phyloP scores from a whole-genome alignment of 2,329 filamentous ascomycete genomes.

The Talaromyces verruculosus region DNA sequence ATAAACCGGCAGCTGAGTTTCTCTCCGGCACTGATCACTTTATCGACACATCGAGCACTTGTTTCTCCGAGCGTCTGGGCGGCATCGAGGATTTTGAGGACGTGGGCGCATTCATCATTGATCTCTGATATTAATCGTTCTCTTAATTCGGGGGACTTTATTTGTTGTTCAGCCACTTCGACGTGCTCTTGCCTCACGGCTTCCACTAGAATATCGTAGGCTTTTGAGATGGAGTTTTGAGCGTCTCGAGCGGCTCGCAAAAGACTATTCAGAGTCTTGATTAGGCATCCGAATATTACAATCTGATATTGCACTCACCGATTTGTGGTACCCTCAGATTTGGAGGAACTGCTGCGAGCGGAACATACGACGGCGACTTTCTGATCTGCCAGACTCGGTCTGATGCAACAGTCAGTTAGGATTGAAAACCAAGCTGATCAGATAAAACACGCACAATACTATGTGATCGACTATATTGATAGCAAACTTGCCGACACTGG shows the following conservation, averaged over 20 bases:
- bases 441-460: slow-evolving; percentile 42
- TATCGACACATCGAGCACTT: slow-evolving; percentile 75
- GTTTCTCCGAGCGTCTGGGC: slow-evolving; percentile 66
- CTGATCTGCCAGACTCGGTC: slow-evolving; percentile 63
- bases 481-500: slow-evolving; percentile 91
- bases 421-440: not conserved
- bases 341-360: slow-evolving; percentile 89
- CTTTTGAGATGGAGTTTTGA: slow-evolving; percentile 48
- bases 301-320: slow-evolving; percentile 59
- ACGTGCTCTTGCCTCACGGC: slow-evolving; percentile 83
- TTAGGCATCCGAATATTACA: not conserved
- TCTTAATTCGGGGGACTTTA: slow-evolving; percentile 59
- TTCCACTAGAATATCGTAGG: slow-evolving; percentile 73
- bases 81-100: slow-evolving; percentile 71
- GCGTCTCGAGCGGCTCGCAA: slow-evolving; percentile 53
- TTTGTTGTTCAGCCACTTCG: slow-evolving; percentile 64
- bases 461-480: slow-evolving; percentile 67
- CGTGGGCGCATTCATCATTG: slow-evolving; percentile 73
- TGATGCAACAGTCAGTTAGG: slow-evolving; percentile 32
- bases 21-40: slow-evolving; percentile 92
- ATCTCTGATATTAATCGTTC: slow-evolving; percentile 65
- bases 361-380: slow-evolving; percentile 93
- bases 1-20: slow-evolving; percentile 93
- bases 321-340: slow-evolving; percentile 92
- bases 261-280: slow-evolving; percentile 33